Conservation (phyloP, 768 basidiomycete genomes). For the Podaxis rugospora region DNA sequence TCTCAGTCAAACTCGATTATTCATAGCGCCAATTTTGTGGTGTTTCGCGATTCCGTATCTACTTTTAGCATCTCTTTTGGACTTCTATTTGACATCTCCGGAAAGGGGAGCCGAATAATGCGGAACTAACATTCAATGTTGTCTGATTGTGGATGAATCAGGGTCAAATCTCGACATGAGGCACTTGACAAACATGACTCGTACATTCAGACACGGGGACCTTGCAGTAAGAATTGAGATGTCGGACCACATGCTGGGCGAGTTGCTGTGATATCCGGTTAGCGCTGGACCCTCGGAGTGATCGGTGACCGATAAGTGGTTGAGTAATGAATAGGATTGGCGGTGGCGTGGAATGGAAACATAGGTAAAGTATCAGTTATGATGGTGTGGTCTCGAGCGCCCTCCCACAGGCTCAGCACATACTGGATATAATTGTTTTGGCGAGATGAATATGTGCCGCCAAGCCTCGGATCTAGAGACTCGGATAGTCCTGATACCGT, state of each 20-base stretch:
- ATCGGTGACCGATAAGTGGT: background rate
- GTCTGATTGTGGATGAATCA: background rate
- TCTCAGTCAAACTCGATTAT: background rate
- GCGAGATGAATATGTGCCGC: background rate
- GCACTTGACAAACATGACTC: background rate
- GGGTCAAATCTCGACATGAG: background rate
- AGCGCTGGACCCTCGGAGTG: background rate
- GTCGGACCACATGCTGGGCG: background rate
- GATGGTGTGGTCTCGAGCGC: background rate
- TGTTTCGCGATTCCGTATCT: background rate
- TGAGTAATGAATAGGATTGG: background rate
- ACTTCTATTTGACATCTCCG: background rate
- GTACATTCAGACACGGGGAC: background rate
- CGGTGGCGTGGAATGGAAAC: slow-evolving; percentile 5
- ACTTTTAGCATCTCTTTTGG: background rate
- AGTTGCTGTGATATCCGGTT: background rate
- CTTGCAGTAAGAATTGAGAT: background rate
- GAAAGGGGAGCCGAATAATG: background rate
- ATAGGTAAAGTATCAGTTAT: background rate
- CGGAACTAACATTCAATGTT: background rate
- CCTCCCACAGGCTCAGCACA: background rate
- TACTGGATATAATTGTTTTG: background rate
- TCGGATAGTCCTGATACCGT: background rate
- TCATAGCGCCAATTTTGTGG: background rate
- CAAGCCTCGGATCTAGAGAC: background rate